Conservation (phyloP, 345 rosid genomes). For the Angophora floribunda region DNA sequence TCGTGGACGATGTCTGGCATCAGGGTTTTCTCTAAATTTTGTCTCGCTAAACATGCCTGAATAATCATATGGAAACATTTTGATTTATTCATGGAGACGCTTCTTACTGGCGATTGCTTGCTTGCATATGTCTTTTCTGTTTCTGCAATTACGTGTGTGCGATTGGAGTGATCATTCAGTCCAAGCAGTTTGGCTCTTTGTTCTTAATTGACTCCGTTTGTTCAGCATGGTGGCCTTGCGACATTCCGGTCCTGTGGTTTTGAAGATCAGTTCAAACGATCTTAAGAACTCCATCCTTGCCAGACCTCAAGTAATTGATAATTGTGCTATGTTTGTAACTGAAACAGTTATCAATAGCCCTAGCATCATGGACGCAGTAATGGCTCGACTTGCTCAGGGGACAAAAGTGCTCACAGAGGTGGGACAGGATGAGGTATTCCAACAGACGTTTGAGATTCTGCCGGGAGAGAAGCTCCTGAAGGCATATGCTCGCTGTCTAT, state of each 20-base stretch:
- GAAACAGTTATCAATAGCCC: no score
- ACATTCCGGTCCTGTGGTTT: background rate
- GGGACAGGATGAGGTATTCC: background rate
- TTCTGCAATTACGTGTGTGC: background rate
- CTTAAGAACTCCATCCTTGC: no score
- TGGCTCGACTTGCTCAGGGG: background rate
- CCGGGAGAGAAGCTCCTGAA: background rate
- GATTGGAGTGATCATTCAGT: background rate
- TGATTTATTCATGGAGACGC: background rate
- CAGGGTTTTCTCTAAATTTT: background rate
- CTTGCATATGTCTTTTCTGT: background rate
- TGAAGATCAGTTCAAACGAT: background rate
- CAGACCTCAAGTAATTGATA: no score
- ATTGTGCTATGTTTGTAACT: no score
- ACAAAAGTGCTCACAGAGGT: background rate
- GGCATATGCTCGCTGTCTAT: background rate
- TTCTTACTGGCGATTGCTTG: fast-evolving
- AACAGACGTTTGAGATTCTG: background rate
- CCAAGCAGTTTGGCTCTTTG: background rate
- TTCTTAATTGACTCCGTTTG: background rate
- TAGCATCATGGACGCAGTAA: no score
- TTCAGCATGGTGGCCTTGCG: background rate
- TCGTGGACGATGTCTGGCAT: constrained; percentile 5
- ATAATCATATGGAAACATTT: background rate
- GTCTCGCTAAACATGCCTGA: background rate